These are phyloP conservation scores for Exserohilum turcica DNA, from an alignment of 2,329 filamentous ascomycete genomes.

Conservation along the genomic window DNA sequence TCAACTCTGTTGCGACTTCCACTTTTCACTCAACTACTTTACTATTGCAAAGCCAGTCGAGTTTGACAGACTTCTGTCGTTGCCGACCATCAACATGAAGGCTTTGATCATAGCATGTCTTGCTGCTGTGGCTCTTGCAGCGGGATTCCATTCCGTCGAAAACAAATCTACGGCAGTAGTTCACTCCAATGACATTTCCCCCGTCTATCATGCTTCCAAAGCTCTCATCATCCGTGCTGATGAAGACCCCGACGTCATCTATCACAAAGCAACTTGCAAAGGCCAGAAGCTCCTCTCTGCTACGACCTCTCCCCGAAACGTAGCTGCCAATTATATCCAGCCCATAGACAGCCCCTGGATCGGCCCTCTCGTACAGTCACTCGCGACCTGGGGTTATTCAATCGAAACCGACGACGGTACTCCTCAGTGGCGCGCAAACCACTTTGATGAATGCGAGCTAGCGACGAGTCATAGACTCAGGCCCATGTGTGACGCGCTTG, in stretches of 20 bases:
- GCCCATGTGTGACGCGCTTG: constrained; percentile 11
- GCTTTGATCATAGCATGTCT: neutral
- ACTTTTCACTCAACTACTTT: too few relatives aligned
- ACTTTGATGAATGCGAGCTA: constrained; percentile 13
- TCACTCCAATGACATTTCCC: neutral
- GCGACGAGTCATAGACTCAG: neutral
- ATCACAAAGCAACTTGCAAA: constrained; percentile 10
- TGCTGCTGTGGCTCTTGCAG: neutral
- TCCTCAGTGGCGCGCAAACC: constrained; percentile 2
- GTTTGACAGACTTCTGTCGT: neutral
- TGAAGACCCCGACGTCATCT: neutral
- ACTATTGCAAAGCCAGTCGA: too few relatives aligned
- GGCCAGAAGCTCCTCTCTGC: constrained; percentile 11
- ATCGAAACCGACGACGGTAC: constrained; percentile 8
- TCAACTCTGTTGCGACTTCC: too few relatives aligned
- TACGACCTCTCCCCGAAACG: constrained; percentile 1
- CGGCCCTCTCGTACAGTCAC: constrained; percentile 6
- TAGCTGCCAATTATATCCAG: constrained; percentile 7
- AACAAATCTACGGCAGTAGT: too few relatives aligned
- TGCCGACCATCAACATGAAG: neutral
- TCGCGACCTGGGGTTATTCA: constrained; percentile 18
- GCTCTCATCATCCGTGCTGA: neutral
- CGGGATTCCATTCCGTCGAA: neutral
- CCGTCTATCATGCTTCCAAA: neutral
- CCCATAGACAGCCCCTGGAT: constrained; percentile 17